Base-by-base conservation (phyloP, 768 basidiomycete species). In the Leccinum incarnatum region DNA sequence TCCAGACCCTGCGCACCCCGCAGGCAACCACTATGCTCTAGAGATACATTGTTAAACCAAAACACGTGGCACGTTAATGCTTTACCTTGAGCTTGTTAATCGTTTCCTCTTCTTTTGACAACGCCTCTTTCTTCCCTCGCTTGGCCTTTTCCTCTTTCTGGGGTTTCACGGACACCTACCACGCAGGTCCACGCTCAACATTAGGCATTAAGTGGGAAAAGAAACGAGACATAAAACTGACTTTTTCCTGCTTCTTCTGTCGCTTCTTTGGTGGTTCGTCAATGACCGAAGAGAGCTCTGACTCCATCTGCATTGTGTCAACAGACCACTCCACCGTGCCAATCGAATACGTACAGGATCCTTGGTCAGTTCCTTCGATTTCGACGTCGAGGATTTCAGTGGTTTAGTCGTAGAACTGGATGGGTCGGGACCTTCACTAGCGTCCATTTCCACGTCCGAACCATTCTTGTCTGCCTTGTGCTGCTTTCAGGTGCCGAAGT, bases 1-100 rank as follows among this genome's bases (percentile, higher is more conserved):
- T 78, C 91, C 91, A 94, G 6, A 82, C 76, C 70, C 87, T 92
- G 58, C 89, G 84, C 17, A 89, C 79, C 6, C 91, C 91, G 61
- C 92, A 93, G 2, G 89, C 88, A 14, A 81, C 70, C 1, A 94
- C 83, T 14, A 89, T 72, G 15, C 84, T 77, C 91, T 92, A 14
- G 29, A 46, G 50, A 46, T 40, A 56, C 46, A 34, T 14, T 4
- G 23, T 59, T 32, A 60, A 15, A 21, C 21, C 30, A 30, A 57
- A n/a, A 56, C 11, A 27, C 36, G 17, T 4, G 23, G 27, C 51
- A 15, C 30, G 37, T 3, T n/a, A 51, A 45, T 4, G 36, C 54
- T 65, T 23, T 65, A 85, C 91, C 80, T 93, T 93, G 17, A 92
- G 77, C 48, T 79, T 82, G 67, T 88, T 90, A 61, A 93, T 83